Conservation (phyloP, 331 rosid genomes). For the Pyracantha coccinea region DNA sequence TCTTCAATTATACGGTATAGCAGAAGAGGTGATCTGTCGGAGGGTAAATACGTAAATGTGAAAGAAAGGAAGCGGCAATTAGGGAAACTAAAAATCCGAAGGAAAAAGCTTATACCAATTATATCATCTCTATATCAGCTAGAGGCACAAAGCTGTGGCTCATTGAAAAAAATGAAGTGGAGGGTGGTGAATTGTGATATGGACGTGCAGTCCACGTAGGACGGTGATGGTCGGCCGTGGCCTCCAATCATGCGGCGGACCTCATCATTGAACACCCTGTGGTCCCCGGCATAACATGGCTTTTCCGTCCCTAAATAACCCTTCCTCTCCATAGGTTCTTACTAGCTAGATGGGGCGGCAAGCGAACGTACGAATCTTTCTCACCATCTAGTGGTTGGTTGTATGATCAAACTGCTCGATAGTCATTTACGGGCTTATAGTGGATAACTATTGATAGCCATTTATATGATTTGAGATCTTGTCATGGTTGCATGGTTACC, state of each 20-base stretch:
- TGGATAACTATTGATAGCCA: too few species aligned
- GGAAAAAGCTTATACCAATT: too few species aligned
- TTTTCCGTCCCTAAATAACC: neutral
- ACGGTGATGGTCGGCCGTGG: conserved; percentile 69
- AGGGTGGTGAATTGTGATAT: conserved; percentile 6
- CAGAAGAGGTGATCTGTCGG: too few species aligned
- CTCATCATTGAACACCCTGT: conserved; percentile 26
- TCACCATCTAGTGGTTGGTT: too few species aligned
- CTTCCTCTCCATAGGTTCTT: neutral
- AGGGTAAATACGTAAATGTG: neutral
- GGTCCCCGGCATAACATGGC: conserved; percentile 35
- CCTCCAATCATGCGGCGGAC: conserved; percentile 62
- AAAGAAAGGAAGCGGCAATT: neutral
- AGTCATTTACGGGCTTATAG: too few species aligned
- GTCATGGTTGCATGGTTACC: too few species aligned
- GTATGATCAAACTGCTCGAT: too few species aligned
- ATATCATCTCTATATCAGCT: too few species aligned
- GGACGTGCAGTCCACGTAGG: conserved; percentile 60
- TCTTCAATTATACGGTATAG: too few species aligned
- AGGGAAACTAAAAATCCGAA: neutral
- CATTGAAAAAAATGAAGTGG: neutral
- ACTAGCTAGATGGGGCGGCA: conserved; percentile 20
- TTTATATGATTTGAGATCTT: too few species aligned
- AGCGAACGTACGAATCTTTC: neutral
- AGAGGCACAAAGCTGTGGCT: neutral